phyloP scores from a whole-genome alignment of 257 asterid species.

The Cruciata laevipes region DNA sequence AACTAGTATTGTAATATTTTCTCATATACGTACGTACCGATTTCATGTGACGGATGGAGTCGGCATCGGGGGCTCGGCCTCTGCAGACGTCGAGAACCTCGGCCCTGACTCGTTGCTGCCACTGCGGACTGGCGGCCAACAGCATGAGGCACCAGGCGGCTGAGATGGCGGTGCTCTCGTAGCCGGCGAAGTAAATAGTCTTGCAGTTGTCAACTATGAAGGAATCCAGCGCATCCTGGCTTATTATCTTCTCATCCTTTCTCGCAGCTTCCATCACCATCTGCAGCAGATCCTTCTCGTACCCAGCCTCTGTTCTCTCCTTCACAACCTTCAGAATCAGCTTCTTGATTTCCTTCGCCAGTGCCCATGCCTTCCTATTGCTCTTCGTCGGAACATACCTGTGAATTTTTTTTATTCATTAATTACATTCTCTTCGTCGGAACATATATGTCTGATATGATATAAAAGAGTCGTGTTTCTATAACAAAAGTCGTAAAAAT shows the following conservation, averaged over 20 bases:
- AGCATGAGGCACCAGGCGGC: conserved; percentile 50
- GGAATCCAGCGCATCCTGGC: conserved; percentile 17
- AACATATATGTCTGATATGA: conserved; percentile 13
- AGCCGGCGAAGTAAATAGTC: conserved; percentile 43
- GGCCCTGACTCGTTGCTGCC: conserved; percentile 31
- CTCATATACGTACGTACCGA: no score
- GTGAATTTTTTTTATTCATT: background rate
- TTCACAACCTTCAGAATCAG: conserved; percentile 34
- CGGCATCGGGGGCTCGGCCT: conserved; percentile 29
- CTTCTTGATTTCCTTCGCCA: conserved; percentile 39
- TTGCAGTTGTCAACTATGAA: conserved; percentile 49
- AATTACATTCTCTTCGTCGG: conserved; percentile 38
- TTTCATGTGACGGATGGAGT: conserved; percentile 45
- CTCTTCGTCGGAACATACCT: conserved; percentile 47
- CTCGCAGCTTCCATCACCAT: conserved; percentile 20
- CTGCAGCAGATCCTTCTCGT: conserved; percentile 39
- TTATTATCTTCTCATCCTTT: conserved; percentile 9
- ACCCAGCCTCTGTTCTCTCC: conserved; percentile 26
- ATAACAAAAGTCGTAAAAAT: background rate
- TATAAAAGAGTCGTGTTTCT: background rate
- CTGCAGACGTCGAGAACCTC: conserved; percentile 32
- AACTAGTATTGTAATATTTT: no score
- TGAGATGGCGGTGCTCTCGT: conserved; percentile 36
- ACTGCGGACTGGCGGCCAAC: conserved; percentile 39
- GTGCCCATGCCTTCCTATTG: conserved; percentile 37